phyloP scores from a whole-genome alignment of 164 flowering plant genomes.

The Piper betle region DNA sequence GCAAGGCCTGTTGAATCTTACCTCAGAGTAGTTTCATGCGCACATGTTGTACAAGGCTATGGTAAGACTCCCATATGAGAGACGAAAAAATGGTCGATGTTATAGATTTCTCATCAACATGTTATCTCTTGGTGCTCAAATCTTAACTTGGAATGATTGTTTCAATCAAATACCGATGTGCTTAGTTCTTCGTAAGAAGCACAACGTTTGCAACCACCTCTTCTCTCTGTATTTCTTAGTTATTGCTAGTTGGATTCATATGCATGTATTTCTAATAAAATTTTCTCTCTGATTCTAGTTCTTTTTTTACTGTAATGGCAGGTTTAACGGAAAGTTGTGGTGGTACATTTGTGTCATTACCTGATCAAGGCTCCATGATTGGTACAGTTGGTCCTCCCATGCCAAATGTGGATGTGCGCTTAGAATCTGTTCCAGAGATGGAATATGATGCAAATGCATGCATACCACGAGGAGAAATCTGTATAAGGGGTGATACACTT shows the following conservation, averaged over 20 bases:
- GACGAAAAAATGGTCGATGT: background rate
- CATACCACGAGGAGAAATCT: constrained; percentile 86
- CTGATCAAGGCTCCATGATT: constrained; percentile 66
- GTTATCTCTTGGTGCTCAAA: too few species aligned
- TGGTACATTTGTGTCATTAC: constrained; percentile 74
- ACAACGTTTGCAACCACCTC: too few species aligned
- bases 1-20: constrained; percentile 68
- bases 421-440: constrained; percentile 99
- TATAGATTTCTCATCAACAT: too few species aligned
- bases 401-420: constrained; percentile 77
- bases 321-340: constrained; percentile 97
- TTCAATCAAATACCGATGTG: background rate
- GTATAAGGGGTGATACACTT: constrained; percentile 63
- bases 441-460: constrained; percentile 76
- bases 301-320: constrained; percentile 15
- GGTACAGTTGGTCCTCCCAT: constrained; percentile 97
- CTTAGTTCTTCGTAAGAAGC: background rate
- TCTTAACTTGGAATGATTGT: background rate
- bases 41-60: constrained; percentile 95
- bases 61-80: constrained; percentile 30
- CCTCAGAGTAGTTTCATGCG: constrained; percentile 82
- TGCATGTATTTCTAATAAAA: too few species aligned
- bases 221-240: too few species aligned
- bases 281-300: background rate
- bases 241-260: background rate